Evolutionary conservation across 2,329 filamentous ascomycete species (phyloP).

Genomic region (Fusarium duplospermum): DNA sequence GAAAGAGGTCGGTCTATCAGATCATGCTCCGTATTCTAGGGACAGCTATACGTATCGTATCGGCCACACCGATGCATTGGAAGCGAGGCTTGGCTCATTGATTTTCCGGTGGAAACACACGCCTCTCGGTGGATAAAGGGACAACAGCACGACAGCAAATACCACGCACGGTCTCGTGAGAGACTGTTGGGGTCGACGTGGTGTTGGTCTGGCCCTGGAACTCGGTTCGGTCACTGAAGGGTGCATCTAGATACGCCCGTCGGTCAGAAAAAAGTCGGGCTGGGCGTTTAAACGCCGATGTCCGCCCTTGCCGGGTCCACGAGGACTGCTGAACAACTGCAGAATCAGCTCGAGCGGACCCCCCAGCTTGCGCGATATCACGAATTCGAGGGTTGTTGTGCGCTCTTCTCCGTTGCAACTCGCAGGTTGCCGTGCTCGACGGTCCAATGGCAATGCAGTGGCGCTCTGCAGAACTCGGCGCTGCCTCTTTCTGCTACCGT

Average conservation of each 20-base stretch:
- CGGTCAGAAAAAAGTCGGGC: conserved; percentile 28
- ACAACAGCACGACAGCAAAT: neutral
- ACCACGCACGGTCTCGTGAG: neutral
- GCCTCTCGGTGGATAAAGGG: conserved; percentile 4
- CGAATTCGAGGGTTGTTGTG: neutral
- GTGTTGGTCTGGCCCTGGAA: neutral
- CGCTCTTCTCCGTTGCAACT: conserved; percentile 18
- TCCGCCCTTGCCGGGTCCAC: conserved; percentile 1
- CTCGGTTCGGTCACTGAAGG: neutral
- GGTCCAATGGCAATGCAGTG: conserved; percentile 17
- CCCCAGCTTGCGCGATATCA: conserved; percentile 7
- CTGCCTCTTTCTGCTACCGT: conserved; percentile 1
- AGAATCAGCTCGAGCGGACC: neutral
- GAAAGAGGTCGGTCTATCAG: conserved; percentile 17
- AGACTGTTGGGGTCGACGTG: neutral
- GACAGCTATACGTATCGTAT: neutral
- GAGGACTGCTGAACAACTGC: conserved; percentile 22
- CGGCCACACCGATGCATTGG: conserved; percentile 24
- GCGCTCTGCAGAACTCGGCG: neutral
- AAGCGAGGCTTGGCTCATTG: conserved; percentile 27
- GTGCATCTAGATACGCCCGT: neutral
- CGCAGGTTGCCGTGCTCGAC: neutral
- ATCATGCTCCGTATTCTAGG: conserved; percentile 17
- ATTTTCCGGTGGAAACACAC: conserved; percentile 15
- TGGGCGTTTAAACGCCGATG: conserved; percentile 19